These are phyloP conservation scores for Penicillium dipodomyicola DNA, from an alignment of 495 filamentous ascomycete species.

Conservation along the genomic window DNA sequence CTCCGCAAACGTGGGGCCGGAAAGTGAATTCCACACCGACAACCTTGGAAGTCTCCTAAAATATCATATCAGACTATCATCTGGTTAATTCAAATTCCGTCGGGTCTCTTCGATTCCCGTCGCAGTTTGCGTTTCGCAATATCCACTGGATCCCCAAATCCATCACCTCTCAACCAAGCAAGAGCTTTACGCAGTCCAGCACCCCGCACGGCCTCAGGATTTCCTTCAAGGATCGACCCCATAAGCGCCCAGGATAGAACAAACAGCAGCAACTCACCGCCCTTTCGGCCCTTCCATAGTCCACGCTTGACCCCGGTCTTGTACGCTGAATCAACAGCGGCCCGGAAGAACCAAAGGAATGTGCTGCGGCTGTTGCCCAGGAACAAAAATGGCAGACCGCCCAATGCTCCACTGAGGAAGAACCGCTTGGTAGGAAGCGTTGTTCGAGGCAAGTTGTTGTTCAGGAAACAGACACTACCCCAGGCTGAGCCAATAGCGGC, in stretches of 20 bases:
- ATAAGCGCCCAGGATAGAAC: slow-evolving; percentile 71
- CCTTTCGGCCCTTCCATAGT: slow-evolving; percentile 74
- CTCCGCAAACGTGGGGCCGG: slow-evolving; percentile 22
- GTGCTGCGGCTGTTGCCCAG: slow-evolving; percentile 61
- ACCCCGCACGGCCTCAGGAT: slow-evolving; percentile 65
- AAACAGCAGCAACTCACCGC: slow-evolving; percentile 82
- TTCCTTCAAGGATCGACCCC: slow-evolving; percentile 72
- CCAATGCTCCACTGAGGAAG: slow-evolving; percentile 82
- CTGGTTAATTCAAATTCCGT: slow-evolving; percentile 7
- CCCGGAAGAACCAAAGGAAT: slow-evolving; percentile 68
- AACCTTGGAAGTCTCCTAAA: neutral
- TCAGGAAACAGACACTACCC: slow-evolving; percentile 85
- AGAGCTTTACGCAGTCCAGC: slow-evolving; percentile 68
- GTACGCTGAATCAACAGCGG: slow-evolving; percentile 78
- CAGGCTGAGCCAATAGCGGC: slow-evolving; percentile 76
- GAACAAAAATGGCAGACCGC: slow-evolving; percentile 74
- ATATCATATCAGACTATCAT: neutral
- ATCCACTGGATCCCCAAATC: slow-evolving; percentile 51
- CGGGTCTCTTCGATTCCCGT: slow-evolving; percentile 28
- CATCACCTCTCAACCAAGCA: slow-evolving; percentile 70
- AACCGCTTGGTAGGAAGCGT: slow-evolving; percentile 79
- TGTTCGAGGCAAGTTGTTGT: slow-evolving; percentile 67
- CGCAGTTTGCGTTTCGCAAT: slow-evolving; percentile 34
- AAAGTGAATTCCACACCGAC: slow-evolving; percentile 26
- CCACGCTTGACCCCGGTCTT: slow-evolving; percentile 85